Base-by-base conservation (phyloP, 208 protist species). In the Phytomonas serpens region DNA sequence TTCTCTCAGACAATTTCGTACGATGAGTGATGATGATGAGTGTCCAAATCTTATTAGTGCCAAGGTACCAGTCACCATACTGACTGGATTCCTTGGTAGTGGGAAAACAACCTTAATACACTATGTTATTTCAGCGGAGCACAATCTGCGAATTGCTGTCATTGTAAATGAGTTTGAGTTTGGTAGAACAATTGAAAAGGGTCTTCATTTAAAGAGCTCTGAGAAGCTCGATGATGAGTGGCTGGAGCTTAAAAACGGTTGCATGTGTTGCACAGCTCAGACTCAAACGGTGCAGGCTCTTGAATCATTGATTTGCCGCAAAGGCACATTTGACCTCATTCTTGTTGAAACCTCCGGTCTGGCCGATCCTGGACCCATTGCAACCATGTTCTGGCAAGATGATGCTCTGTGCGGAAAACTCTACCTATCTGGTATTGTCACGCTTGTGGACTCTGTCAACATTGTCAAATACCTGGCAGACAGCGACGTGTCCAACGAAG, bases 311-410 rank as follows among this genome's bases (percentile, higher is more conserved):
- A 93, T 97, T 77, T 23, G 75, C 73, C 78, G 85, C 33, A 93
- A 90, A 61, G 91, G 92, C 47, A 93, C 88, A 0, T 96, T 97
- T 67, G 94, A 97, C 74, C 77, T 96, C 30, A 90, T 97, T 67
- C 79, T 97, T 11, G 91, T 97, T 19, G 92, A 97, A 73, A 96
- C 92, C 3, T 86, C 89, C 11, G 94, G 94, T 2, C 82, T 97
- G n/a, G 94, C 94, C 3, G 92, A 98, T 76, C 97, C 97, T 0
- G 94, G 83, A 14, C 91, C 93, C 11, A 86, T 99, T 38, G 95
- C 94, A 23, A 69, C 83, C 0, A 98, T 94, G 82, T 98, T 99
- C 75, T 98, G 95, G 94, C 89, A 98, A 37, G 97, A 99, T 73
- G 84, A 87, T 16, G 75, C 89, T 0, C 76, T 97, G 34, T 92